These are phyloP conservation scores for Phytopythium vexans DNA, from an alignment of 352 stramenopile genomes.

Conservation along the genomic window DNA sequence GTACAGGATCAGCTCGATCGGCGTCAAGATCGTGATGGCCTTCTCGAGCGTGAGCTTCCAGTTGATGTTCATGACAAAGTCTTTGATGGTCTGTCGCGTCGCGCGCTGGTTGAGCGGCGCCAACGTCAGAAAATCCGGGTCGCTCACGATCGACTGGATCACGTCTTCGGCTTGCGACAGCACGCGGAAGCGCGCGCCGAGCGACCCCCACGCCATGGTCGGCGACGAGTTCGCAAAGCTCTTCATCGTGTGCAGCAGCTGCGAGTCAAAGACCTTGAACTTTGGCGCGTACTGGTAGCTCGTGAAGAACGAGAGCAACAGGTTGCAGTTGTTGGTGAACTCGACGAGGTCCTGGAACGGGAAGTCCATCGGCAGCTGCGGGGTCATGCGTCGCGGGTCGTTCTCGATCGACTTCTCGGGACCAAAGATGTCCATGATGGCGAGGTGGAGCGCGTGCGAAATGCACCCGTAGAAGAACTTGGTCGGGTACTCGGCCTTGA, in stretches of 20 bases:
- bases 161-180: slow-evolving; percentile 65
- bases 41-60: slow-evolving; percentile 83
- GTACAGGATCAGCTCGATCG: slow-evolving; percentile 77
- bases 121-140: slow-evolving; percentile 49
- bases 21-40: slow-evolving; percentile 71
- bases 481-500: slow-evolving; percentile 79
- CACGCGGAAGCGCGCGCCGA: slow-evolving; percentile 66
- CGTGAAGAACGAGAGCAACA: slow-evolving; percentile 77
- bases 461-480: slow-evolving; percentile 89
- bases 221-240: slow-evolving; percentile 58
- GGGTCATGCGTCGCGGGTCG: slow-evolving; percentile 62
- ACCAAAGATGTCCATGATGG: slow-evolving; percentile 82
- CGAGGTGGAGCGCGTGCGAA: slow-evolving; percentile 72
- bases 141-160: slow-evolving; percentile 71
- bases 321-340: slow-evolving; percentile 71
- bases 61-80: slow-evolving; percentile 66
- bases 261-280: slow-evolving; percentile 71
- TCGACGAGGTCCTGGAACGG: slow-evolving; percentile 78
- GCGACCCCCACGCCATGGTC: slow-evolving; percentile 65
- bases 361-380: slow-evolving; percentile 67
- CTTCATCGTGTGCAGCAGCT: slow-evolving; percentile 77
- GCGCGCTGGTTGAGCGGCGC: slow-evolving; percentile 46
- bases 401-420: slow-evolving; percentile 67
- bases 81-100: slow-evolving; percentile 64
- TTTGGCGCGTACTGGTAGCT: slow-evolving; percentile 76